phyloP scores from a whole-genome alignment of 108 stramenopile genomes.

The Skeletonema tropicum region DNA sequence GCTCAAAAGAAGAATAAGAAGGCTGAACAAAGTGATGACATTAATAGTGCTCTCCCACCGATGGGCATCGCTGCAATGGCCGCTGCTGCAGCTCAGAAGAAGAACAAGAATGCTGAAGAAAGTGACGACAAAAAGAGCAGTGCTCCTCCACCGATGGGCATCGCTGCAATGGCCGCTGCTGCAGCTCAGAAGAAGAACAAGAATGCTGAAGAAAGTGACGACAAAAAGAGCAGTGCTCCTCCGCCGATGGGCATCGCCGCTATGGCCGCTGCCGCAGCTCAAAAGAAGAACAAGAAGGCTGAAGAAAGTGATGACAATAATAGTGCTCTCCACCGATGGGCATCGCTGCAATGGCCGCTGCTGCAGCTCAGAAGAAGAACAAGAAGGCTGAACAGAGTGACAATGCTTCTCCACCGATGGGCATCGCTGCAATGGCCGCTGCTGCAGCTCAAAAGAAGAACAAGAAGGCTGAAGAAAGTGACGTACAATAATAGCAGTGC shows the following conservation, averaged over 20 bases:
- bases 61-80: constrained; percentile 6
- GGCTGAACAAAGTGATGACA: too few species aligned
- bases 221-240: neutral
- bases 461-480: neutral
- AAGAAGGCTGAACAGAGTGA: too few species aligned
- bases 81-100: constrained; percentile 6
- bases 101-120: constrained; percentile 4
- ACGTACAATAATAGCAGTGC: too few species aligned
- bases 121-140: too few species aligned
- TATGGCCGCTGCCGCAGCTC: constrained; percentile 11
- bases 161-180: constrained; percentile 9
- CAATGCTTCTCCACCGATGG: neutral
- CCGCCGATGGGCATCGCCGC: constrained; percentile 10
- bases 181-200: too few species aligned
- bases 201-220: neutral
- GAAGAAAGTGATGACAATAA: too few species aligned
- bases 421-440: constrained; percentile 6
- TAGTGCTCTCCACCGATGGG: neutral
- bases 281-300: constrained; percentile 9
- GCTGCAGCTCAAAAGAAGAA: constrained; percentile 10
- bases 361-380: neutral
- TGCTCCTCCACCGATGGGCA: neutral
- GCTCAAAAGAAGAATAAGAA: constrained; percentile 4
- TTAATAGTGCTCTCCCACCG: too few species aligned
- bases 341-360: constrained; percentile 15